Base-by-base conservation (phyloP, 441 rosid species). In the California macrophylla region DNA sequence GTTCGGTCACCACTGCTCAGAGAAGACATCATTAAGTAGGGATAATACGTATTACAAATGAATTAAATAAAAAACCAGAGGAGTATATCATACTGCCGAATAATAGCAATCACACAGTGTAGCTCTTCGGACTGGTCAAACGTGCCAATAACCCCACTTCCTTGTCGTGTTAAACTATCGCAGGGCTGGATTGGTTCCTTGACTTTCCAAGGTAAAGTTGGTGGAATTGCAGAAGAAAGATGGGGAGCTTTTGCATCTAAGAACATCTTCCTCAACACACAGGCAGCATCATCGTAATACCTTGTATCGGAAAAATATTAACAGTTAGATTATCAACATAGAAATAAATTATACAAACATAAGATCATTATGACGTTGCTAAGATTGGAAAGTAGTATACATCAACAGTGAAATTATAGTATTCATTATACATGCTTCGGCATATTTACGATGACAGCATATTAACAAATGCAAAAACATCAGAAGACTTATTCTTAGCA, bases 221-320 rank as follows among this genome's bases (percentile, higher is more conserved):
- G 98, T 26, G 98, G 97, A 83, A 96, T 87, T 58, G 82, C 83
- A 26, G 99, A 85, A 60, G 99, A 93, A 68, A 91, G 93, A 77
- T 96, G 99, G 74, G 99, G 99, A 74, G 99, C 99, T 84, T 89
- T 96, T 47, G 98, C 99, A 75, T 96, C 99, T 79, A 96, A 77
- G 75, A 92, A 91, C 93, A 93, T 88, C 85, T 96, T 93, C 85
- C 99, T 82, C 82, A 96, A 70, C 50, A 96, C 96, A 78, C 97
- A 96, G 61, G 99, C 99, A 77, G 98, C 91, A 83, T 91, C 99
- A 79, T 96, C 98, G 73, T 96, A 96, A 75, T 96, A 96, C 83
- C 98, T 95, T 61, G 73, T 50, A 74, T 69, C 63, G 36, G 75
- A 71, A 69, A 56, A 63, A 28, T 66, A n/a, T n/a, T n/a, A 56